Conservation (phyloP, 1,139 yeast genomes). For the Arxiozyma slooffiae region DNA sequence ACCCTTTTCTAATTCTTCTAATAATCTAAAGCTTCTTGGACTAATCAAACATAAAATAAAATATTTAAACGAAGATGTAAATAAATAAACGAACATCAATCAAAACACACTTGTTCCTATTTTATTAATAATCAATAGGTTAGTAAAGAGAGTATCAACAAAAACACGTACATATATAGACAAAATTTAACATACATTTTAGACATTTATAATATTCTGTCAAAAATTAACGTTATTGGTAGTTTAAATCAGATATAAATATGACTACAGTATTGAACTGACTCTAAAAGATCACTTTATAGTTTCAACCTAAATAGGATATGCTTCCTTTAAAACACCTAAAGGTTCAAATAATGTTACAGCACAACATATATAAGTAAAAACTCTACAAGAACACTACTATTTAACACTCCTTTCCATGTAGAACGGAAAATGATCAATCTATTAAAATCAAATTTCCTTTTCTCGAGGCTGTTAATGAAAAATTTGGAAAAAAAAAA, state of each 20-base stretch:
- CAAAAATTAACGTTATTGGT: no score
- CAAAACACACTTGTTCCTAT: not conserved
- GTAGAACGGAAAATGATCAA: not conserved
- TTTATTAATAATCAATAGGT: not conserved
- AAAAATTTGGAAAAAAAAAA: no score
- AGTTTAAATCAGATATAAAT: no score
- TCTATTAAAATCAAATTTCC: not conserved
- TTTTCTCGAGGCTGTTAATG: not conserved
- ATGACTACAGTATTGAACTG: no score
- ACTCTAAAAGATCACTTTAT: not conserved
- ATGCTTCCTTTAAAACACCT: not conserved
- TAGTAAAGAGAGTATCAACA: not conserved
- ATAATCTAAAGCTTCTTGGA: slow-evolving; percentile 85
- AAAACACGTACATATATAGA: not conserved
- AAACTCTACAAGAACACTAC: no score
- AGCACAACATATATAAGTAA: no score
- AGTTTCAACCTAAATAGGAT: not conserved
- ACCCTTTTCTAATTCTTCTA: slow-evolving; percentile 95
- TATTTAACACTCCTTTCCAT: not conserved
- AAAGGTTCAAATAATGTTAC: no score
- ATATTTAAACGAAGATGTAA: not conserved
- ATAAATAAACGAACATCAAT: no score
- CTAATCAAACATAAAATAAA: slow-evolving; percentile 34
- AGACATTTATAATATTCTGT: slow-evolving; percentile 31
- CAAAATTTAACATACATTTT: slow-evolving; percentile 32